These are phyloP conservation scores for Lentinula detonsa DNA, from an alignment of 768 basidiomycete genomes.

Conservation along the genomic window DNA sequence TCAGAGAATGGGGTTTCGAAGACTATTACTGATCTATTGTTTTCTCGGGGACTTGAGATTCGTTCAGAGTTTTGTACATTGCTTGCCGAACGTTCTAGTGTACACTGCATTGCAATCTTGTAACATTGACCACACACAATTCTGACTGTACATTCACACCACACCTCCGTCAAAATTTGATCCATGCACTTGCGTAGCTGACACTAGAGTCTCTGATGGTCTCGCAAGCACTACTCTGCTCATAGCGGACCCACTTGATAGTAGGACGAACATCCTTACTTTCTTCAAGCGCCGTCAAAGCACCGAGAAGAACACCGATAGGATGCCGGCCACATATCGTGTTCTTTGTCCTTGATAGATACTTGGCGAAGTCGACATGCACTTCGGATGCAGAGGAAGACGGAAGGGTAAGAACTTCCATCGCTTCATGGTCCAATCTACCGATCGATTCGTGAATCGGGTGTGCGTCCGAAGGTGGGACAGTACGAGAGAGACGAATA, in stretches of 20 bases:
- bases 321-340: constrained; percentile 98
- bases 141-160: neutral
- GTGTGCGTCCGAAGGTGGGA: constrained; percentile 34
- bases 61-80: neutral
- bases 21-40: constrained; percentile 24
- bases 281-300: constrained; percentile 54
- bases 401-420: constrained; percentile 61
- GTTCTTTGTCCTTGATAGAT: constrained; percentile 75
- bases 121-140: too few species aligned
- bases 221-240: constrained; percentile 79
- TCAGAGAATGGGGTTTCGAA: constrained; percentile 79
- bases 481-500: constrained; percentile 42
- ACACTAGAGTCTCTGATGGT: constrained; percentile 80
- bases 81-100: neutral
- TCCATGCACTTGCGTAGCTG: constrained; percentile 91
- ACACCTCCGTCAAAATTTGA: constrained; percentile 42
- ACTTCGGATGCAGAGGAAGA: constrained; percentile 37
- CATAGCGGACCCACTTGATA: constrained; percentile 86
- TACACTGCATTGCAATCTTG: neutral
- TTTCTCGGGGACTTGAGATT: neutral
- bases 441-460: constrained; percentile 83
- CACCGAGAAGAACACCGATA: constrained; percentile 86
- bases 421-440: constrained; percentile 81
- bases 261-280: constrained; percentile 25
- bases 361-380: constrained; percentile 58